These are phyloP conservation scores for Citeromyces hawaiiensis DNA, from an alignment of 1,139 yeast genomes.

Conservation along the genomic window DNA sequence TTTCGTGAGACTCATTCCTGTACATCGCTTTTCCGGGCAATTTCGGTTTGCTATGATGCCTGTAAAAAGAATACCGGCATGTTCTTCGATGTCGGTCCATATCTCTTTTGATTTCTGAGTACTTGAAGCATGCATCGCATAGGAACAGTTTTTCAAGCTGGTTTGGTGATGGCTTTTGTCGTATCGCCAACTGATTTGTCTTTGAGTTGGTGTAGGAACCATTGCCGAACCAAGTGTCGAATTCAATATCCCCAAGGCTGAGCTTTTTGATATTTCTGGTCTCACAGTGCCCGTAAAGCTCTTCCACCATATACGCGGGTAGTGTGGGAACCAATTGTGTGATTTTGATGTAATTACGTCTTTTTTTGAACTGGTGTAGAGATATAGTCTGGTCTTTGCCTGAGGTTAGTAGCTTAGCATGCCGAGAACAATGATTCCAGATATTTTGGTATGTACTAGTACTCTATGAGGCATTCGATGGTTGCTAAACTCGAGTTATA, in stretches of 20 bases:
- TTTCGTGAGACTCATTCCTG: slow-evolving; percentile 39
- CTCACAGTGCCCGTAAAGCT: slow-evolving; percentile 46
- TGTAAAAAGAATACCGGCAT: slow-evolving; percentile 28
- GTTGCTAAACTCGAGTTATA: too few species aligned
- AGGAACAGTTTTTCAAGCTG: slow-evolving; percentile 39
- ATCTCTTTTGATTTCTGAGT: slow-evolving; percentile 31
- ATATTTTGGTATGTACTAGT: too few species aligned
- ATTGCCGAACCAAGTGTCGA: slow-evolving; percentile 80
- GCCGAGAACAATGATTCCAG: too few species aligned
- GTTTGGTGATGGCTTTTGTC: slow-evolving; percentile 5
- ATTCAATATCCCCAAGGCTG: slow-evolving; percentile 48
- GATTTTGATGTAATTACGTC: too few species aligned
- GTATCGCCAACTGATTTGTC: neutral
- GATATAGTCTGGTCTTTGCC: too few species aligned
- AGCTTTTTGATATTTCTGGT: slow-evolving; percentile 52
- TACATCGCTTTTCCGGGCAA: slow-evolving; percentile 63
- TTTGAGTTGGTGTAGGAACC: slow-evolving; percentile 36
- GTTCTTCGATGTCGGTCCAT: slow-evolving; percentile 26
- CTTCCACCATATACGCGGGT: slow-evolving; percentile 12
- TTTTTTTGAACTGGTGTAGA: too few species aligned
- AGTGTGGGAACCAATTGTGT: neutral
- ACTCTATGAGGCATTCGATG: too few species aligned
- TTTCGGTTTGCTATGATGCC: slow-evolving; percentile 7
- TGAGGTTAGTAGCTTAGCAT: too few species aligned
- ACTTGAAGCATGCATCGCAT: slow-evolving; percentile 78